A percentile compares a stretch with the other conserved stretches of the same genome.
Conservation (phyloP, 441 rosid genomes). For the Eruca vesicaria region DNA sequence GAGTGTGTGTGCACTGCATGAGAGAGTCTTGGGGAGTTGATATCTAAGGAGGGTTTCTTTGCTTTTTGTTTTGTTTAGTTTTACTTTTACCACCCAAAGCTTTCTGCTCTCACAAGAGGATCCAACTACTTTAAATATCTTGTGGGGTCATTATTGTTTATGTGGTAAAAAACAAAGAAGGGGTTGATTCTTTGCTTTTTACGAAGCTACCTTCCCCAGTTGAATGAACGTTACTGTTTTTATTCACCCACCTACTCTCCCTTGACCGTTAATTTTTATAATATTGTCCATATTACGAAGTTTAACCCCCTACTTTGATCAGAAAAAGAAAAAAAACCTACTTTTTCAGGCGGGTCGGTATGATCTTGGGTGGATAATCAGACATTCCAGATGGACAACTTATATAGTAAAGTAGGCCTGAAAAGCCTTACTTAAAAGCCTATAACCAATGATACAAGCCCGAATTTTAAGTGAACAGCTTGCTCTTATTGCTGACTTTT, state of each 20-base stretch:
- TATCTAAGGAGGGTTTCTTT: slow-evolving; percentile 34
- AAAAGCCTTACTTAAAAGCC: too few species aligned
- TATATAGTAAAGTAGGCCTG: too few species aligned
- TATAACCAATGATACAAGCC: too few species aligned
- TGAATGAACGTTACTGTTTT: slow-evolving; percentile 14
- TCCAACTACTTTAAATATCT: not conserved
- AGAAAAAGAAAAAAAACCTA: too few species aligned
- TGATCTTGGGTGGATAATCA: too few species aligned
- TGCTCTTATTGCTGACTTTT: too few species aligned
- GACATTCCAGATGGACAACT: too few species aligned
- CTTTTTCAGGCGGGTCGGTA: too few species aligned
- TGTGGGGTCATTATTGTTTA: not conserved
- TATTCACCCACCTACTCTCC: slow-evolving; percentile 14
- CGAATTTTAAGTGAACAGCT: too few species aligned
- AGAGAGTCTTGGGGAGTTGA: slow-evolving; percentile 35
- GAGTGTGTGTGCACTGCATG: not conserved
- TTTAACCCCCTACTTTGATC: too few species aligned
- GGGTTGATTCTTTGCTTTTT: not conserved
- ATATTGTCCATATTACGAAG: not conserved
- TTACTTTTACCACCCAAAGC: not conserved
- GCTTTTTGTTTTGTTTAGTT: not conserved
- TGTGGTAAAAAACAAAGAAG: not conserved
- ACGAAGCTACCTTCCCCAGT: slow-evolving; percentile 38
- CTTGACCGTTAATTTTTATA: slow-evolving; percentile 18
- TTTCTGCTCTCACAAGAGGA: slow-evolving; percentile 27